phyloP scores from a whole-genome alignment of 208 protist genomes.

The Leishmania tarentolae region DNA sequence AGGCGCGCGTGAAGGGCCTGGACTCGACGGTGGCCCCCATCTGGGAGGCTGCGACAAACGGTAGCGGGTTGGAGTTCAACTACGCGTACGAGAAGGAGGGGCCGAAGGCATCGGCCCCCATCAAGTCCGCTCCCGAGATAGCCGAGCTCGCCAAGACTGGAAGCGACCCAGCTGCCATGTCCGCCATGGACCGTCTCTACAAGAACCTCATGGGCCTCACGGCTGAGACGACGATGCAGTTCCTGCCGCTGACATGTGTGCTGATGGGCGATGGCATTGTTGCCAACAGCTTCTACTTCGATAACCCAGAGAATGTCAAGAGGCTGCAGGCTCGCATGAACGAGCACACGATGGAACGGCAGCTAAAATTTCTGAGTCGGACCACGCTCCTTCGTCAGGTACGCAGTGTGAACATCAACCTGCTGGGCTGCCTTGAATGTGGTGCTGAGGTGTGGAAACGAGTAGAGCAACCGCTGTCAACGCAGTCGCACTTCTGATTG shows the following conservation, averaged over 20 bases:
- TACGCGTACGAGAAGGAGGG: constrained; percentile 40
- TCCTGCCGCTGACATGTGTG: constrained; percentile 64
- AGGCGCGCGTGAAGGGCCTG: constrained; percentile 6
- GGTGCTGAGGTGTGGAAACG: too few relatives aligned
- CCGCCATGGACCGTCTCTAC: constrained; percentile 52
- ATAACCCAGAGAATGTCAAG: constrained; percentile 37
- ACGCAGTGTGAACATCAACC: constrained; percentile 68
- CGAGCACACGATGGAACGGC: constrained; percentile 69
- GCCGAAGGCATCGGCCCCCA: background rate
- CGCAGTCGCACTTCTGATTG: too few relatives aligned
- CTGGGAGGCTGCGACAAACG: constrained; percentile 53
- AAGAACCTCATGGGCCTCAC: constrained; percentile 51
- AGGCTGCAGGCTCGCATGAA: constrained; percentile 35
- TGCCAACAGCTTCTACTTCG: constrained; percentile 66
- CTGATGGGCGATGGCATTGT: constrained; percentile 71
- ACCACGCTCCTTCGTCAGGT: constrained; percentile 69
- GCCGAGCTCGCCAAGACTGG: constrained; percentile 48
- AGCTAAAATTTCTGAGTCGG: constrained; percentile 50
- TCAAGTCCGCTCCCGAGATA: constrained; percentile 45
- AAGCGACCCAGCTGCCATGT: constrained; percentile 40
- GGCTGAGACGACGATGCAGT: constrained; percentile 58
- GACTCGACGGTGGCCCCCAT: constrained; percentile 28
- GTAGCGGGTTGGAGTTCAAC: constrained; percentile 52
- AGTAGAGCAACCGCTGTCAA: too few relatives aligned
- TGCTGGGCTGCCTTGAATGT: constrained; percentile 68